These are phyloP conservation scores for Lanmaoa rubissima DNA, from an alignment of 768 basidiomycete species.

Conservation along the genomic window DNA sequence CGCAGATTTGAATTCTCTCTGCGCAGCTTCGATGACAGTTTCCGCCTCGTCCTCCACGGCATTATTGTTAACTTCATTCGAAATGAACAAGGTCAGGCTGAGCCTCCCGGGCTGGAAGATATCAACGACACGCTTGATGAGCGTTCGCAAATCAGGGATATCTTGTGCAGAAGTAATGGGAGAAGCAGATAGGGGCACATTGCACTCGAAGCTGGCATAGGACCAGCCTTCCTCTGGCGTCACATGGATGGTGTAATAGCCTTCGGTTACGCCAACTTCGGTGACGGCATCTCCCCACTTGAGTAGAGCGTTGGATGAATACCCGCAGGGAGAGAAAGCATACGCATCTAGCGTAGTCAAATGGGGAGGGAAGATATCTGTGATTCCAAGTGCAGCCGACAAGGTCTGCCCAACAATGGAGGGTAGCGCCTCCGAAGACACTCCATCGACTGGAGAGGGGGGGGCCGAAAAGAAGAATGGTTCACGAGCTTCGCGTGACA, in stretches of 20 bases:
- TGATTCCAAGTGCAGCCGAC: constrained; percentile 74
- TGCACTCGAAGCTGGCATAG: constrained; percentile 98
- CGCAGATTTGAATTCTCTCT: constrained; percentile 70
- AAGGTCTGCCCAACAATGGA: constrained; percentile 38
- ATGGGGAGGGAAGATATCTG: constrained; percentile 73
- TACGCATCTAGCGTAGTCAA: constrained; percentile 89
- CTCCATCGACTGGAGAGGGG: constrained; percentile 50
- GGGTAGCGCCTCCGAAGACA: constrained; percentile 36
- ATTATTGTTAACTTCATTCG: constrained; percentile 50
- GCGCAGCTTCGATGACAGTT: constrained; percentile 65
- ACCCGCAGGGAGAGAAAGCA: constrained; percentile 93
- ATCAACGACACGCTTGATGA: constrained; percentile 83
- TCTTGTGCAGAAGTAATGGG: constrained; percentile 29
- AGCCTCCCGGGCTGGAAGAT: constrained; percentile 92
- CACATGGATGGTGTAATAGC: constrained; percentile 98
- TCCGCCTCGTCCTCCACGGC: constrained; percentile 48
- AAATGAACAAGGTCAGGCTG: constrained; percentile 88
- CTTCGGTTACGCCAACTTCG: constrained; percentile 53
- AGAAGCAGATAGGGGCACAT: constrained; percentile 65
- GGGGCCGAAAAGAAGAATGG: constrained; percentile 66
- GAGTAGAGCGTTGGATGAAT: constrained; percentile 88
- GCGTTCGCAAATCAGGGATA: constrained; percentile 74
- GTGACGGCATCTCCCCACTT: constrained; percentile 47
- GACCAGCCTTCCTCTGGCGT: constrained; percentile 98
- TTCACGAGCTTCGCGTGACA: constrained; percentile 69